Percentiles rank a stretch among this genome's conserved stretches.
These are phyloP conservation scores for Aspergillus hortae DNA, from an alignment of 2,329 filamentous ascomycete species.

Conservation along the genomic window DNA sequence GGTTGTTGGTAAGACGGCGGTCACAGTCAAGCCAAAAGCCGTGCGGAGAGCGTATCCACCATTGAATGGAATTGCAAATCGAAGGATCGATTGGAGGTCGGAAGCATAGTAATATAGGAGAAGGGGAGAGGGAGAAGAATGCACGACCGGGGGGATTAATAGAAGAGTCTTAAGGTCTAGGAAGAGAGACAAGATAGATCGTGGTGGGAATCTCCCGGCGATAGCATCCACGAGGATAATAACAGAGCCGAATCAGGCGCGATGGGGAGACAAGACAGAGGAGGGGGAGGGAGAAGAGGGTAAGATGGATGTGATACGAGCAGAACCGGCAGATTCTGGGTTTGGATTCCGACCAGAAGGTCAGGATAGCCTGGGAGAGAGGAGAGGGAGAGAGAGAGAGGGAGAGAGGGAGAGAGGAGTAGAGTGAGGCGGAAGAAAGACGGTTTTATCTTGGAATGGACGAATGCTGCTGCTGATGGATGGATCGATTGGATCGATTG, in stretches of 20 bases:
- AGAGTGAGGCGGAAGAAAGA: too few relatives aligned
- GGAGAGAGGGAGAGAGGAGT: too few relatives aligned
- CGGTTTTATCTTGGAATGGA: not conserved
- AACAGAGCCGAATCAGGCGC: too few relatives aligned
- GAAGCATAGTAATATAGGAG: not conserved
- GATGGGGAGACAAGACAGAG: too few relatives aligned
- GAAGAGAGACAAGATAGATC: not conserved
- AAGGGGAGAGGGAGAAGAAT: not conserved
- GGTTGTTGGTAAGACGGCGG: not conserved
- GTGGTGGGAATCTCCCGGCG: not conserved
- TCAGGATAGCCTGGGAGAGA: too few relatives aligned
- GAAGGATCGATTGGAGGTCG: not conserved
- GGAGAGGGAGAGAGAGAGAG: too few relatives aligned
- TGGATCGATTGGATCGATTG: not conserved
- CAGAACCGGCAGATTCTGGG: too few relatives aligned
- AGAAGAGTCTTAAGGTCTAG: not conserved
- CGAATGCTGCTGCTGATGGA: not conserved
- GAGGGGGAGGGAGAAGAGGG: too few relatives aligned
- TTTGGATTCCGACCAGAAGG: too few relatives aligned
- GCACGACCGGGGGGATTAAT: not conserved
- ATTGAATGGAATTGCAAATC: conserved; percentile 13
- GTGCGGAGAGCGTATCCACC: conserved; percentile 5
- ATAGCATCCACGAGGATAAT: too few relatives aligned
- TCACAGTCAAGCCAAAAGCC: conserved; percentile 10
- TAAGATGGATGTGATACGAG: too few relatives aligned